Percentiles rank a stretch among this genome's conserved stretches.
Evolutionary conservation across 345 rosid species (phyloP).

Genomic region (Camelina neglecta): DNA sequence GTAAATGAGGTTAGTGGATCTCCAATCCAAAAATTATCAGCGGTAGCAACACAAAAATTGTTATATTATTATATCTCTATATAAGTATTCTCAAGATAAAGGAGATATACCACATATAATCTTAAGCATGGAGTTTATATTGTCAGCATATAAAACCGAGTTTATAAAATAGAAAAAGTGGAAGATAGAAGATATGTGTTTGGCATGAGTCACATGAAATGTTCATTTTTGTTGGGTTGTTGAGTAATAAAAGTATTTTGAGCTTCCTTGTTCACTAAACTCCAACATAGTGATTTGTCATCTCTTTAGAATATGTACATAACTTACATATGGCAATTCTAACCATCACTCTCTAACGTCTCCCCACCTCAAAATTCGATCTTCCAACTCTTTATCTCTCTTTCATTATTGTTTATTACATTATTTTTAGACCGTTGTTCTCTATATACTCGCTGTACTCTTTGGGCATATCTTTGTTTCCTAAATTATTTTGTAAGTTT

Average conservation of each 20-base stretch:
- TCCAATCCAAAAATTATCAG: not conserved
- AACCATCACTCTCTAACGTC: slow-evolving; percentile 38
- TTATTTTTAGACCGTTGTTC: not conserved
- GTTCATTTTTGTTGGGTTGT: slow-evolving; percentile 41
- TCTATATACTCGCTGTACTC: slow-evolving; percentile 1
- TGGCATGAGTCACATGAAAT: slow-evolving; percentile 45
- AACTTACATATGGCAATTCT: slow-evolving; percentile 39
- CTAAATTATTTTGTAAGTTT: slow-evolving; percentile 7
- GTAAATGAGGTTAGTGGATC: not conserved
- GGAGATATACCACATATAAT: not conserved
- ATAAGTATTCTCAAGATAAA: not conserved
- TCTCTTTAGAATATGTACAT: slow-evolving; percentile 28
- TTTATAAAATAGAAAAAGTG: slow-evolving; percentile 25
- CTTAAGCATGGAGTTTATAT: slow-evolving; percentile 10
- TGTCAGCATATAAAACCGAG: slow-evolving; percentile 17
- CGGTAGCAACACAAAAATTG: not conserved
- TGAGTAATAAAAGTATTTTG: slow-evolving; percentile 27
- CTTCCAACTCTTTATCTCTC: slow-evolving; percentile 19
- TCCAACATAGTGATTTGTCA: slow-evolving; percentile 41
- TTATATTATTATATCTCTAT: not conserved
- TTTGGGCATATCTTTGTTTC: slow-evolving; percentile 13
- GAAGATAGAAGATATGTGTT: slow-evolving; percentile 35
- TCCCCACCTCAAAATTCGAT: slow-evolving; percentile 37
- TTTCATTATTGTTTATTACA: not conserved
- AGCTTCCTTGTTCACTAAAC: slow-evolving; percentile 36